phyloP scores from a whole-genome alignment of 768 basidiomycete genomes.

The Royoungia palumana region DNA sequence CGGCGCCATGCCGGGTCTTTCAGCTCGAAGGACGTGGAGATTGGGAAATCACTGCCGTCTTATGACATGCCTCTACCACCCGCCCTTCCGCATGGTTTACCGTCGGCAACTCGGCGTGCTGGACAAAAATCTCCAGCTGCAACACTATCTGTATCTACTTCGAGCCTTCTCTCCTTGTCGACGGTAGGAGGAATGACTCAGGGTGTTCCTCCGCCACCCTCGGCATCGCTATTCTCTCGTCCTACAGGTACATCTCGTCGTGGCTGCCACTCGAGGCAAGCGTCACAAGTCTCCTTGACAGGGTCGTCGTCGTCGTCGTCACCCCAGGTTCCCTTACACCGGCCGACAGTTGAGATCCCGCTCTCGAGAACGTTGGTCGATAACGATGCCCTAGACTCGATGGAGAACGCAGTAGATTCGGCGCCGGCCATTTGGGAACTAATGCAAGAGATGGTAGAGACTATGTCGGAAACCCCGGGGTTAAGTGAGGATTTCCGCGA shows the following conservation, averaged over 20 bases:
- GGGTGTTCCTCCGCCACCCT: slow-evolving; percentile 5
- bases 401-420: slow-evolving; percentile 73
- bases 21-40: slow-evolving; percentile 87
- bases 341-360: slow-evolving; percentile 45
- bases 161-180: slow-evolving; percentile 14
- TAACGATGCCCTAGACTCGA: slow-evolving; percentile 73
- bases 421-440: slow-evolving; percentile 82
- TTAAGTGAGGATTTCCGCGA: slow-evolving; percentile 46
- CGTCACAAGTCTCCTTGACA: slow-evolving; percentile 42
- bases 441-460: slow-evolving; percentile 69
- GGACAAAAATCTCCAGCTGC: slow-evolving; percentile 48
- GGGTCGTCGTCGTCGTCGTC: slow-evolving; percentile 38
- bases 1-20: slow-evolving; percentile 94
- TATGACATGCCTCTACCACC: slow-evolving; percentile 40
- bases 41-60: slow-evolving; percentile 77
- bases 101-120: slow-evolving; percentile 41
- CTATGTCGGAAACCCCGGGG: slow-evolving; percentile 48
- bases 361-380: slow-evolving; percentile 66
- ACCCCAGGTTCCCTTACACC: slow-evolving; percentile 23
- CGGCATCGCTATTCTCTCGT: slow-evolving; percentile 14
- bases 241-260: slow-evolving; percentile 8
- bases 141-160: slow-evolving; percentile 31
- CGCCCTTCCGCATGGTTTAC: slow-evolving; percentile 23
- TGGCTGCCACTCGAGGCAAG: slow-evolving; percentile 40
- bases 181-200: slow-evolving; percentile 3